Conservation (phyloP, 177 flowering plant species). For the Telopea speciosissima region DNA sequence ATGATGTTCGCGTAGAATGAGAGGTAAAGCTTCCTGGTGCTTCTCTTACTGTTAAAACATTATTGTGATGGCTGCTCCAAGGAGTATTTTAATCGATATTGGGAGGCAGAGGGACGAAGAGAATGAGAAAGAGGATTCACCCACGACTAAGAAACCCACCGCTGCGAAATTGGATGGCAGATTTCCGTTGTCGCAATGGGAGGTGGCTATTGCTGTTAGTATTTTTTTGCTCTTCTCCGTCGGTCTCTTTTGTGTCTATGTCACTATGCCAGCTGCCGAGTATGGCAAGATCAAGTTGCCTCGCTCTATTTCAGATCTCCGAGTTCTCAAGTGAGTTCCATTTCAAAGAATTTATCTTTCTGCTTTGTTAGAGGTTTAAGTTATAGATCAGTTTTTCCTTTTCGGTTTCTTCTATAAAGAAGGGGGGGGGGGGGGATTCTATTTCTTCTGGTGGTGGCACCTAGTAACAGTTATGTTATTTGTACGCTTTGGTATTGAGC, state of each 20-base stretch:
- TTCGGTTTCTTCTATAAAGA: too few relatives aligned
- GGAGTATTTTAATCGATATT: constrained; percentile 32
- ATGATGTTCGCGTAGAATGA: constrained; percentile 6
- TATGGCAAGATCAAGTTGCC: constrained; percentile 65
- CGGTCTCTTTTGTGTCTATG: constrained; percentile 55
- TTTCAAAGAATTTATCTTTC: not conserved
- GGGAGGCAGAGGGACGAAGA: constrained; percentile 47
- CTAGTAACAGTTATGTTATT: not conserved
- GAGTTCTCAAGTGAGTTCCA: constrained; percentile 59
- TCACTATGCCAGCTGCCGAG: constrained; percentile 72
- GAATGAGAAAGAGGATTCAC: constrained; percentile 50
- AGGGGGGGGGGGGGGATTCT: too few relatives aligned
- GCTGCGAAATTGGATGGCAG: constrained; percentile 29
- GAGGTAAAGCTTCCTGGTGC: not conserved
- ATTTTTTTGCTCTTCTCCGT: constrained; percentile 54
- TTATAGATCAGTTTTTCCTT: not conserved
- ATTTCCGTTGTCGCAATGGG: constrained; percentile 65
- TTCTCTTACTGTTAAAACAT: constrained; percentile 10
- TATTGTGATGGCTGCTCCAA: constrained; percentile 60
- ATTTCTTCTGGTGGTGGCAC: too few relatives aligned
- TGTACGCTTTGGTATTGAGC: too few relatives aligned
- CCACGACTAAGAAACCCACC: constrained; percentile 44
- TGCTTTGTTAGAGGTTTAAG: not conserved
- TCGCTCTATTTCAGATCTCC: constrained; percentile 64
- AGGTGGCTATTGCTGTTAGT: constrained; percentile 44